Percentiles rank a stretch among this genome's conserved stretches.
These are phyloP conservation scores for Hortaea werneckii DNA, from an alignment of 2,329 filamentous ascomycete genomes.

Conservation along the genomic window DNA sequence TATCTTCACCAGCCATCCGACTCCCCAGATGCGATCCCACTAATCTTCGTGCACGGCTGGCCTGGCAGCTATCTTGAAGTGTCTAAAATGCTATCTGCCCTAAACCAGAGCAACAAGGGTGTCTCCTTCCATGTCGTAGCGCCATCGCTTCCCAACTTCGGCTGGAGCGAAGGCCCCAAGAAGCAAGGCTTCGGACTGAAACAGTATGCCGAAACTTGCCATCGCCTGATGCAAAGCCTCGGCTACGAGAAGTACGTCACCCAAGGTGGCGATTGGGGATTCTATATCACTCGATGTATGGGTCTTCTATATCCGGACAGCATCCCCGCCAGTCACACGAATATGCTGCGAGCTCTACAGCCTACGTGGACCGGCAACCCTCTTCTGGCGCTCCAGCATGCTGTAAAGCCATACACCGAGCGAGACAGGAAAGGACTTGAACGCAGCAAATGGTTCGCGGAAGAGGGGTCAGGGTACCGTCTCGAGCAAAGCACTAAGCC, in stretches of 20 bases:
- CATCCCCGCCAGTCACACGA: constrained; percentile 52
- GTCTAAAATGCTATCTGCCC: constrained; percentile 46
- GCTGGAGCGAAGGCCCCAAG: constrained; percentile 40
- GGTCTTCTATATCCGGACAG: constrained; percentile 48
- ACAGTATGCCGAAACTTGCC: constrained; percentile 53
- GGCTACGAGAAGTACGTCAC: constrained; percentile 52
- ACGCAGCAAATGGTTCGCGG: constrained; percentile 47
- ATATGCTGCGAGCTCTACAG: constrained; percentile 43
- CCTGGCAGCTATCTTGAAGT: constrained; percentile 62
- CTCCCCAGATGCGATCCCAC: constrained; percentile 46
- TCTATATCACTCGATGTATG: constrained; percentile 53
- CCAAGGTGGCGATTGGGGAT: constrained; percentile 61
- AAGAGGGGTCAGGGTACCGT: constrained; percentile 50
- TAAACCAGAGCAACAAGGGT: constrained; percentile 28
- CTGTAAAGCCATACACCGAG: constrained; percentile 43
- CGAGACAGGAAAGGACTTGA: constrained; percentile 43
- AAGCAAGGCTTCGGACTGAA: constrained; percentile 48
- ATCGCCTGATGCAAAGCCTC: constrained; percentile 59
- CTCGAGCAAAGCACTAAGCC: constrained; percentile 56
- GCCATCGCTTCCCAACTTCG: constrained; percentile 47
- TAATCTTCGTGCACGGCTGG: constrained; percentile 60
- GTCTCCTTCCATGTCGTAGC: constrained; percentile 46
- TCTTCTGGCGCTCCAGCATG: constrained; percentile 46
- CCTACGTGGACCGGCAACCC: constrained; percentile 46
- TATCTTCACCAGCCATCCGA: constrained; percentile 51